These are phyloP conservation scores for Apophysomyces trapeziformis DNA, from an alignment of 371 early-diverging fungal species.

Conservation along the genomic window DNA sequence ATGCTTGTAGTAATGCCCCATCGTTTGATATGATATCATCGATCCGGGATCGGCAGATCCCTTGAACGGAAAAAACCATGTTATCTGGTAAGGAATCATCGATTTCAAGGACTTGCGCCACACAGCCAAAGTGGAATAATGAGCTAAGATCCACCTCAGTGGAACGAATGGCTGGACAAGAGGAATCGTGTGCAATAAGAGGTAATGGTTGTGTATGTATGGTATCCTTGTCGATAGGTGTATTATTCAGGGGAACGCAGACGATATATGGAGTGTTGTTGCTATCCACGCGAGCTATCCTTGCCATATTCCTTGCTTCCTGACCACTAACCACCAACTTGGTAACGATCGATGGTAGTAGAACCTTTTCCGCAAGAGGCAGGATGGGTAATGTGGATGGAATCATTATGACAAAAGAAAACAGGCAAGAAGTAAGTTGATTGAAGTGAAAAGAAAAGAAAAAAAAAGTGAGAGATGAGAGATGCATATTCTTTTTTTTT, in stretches of 20 bases:
- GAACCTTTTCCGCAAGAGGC: constrained; percentile 30
- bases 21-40: constrained; percentile 26
- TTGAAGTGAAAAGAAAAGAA: neutral
- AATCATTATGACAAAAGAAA: neutral
- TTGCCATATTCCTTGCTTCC: constrained; percentile 21
- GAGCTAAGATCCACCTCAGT: constrained; percentile 14
- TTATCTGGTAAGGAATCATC: constrained; percentile 30
- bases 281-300: neutral
- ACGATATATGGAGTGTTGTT: constrained; percentile 22
- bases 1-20: constrained; percentile 20
- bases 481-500: constrained; percentile 3
- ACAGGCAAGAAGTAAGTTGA: neutral
- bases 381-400: constrained; percentile 28
- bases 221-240: neutral
- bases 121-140: constrained; percentile 33
- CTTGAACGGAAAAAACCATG: constrained; percentile 30
- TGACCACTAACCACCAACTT: constrained; percentile 17
- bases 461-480: neutral
- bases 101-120: constrained; percentile 30
- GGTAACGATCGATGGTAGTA: constrained; percentile 37
- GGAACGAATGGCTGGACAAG: neutral
- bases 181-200: neutral
- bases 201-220: neutral
- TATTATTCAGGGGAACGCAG: constrained; percentile 29
- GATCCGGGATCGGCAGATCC: constrained; percentile 38